Percentiles rank a stretch among this genome's conserved stretches.
Evolutionary conservation across 1,139 yeast species (phyloP).

Genomic region (Debaryomyces psychrophilus): DNA sequence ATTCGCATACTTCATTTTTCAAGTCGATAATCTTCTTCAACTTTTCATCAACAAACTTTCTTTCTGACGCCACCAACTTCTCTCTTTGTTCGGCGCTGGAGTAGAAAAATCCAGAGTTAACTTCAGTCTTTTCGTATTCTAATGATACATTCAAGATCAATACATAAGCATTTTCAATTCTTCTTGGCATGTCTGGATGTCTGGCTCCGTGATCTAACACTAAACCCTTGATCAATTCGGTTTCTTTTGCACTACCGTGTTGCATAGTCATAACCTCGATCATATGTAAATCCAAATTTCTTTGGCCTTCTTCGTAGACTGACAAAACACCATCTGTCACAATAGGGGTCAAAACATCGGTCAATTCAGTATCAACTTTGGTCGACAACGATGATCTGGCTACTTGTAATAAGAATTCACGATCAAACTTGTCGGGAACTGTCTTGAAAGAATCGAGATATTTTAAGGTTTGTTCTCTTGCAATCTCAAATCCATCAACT

Average conservation of each 20-base stretch:
- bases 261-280: conserved; percentile 98
- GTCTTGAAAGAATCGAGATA: conserved; percentile 65
- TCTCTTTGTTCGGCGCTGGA: conserved; percentile 96
- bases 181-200: conserved; percentile 98
- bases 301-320: conserved; percentile 57
- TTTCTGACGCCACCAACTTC: conserved; percentile 88
- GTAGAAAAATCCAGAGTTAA: conserved; percentile 93
- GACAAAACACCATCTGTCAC: conserved; percentile 95
- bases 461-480: conserved; percentile 73
- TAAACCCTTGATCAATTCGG: conserved; percentile 82
- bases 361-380: conserved; percentile 74
- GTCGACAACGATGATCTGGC: conserved; percentile 89
- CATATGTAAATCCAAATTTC: conserved; percentile 87
- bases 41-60: conserved; percentile 94
- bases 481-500: conserved; percentile 93
- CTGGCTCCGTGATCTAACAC: conserved; percentile 98
- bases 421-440: conserved; percentile 58
- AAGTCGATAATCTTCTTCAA: conserved; percentile 87
- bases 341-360: conserved; percentile 85
- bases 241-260: conserved; percentile 82
- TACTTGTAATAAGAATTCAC: conserved; percentile 88
- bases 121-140: conserved; percentile 98
- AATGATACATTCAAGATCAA: conserved; percentile 89
- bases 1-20: conserved; percentile 87
- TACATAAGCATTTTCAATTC: conserved; percentile 79